Base-by-base conservation (phyloP, 371 early-diverging fungal genomes). In the Syncephalastrum sp. region DNA sequence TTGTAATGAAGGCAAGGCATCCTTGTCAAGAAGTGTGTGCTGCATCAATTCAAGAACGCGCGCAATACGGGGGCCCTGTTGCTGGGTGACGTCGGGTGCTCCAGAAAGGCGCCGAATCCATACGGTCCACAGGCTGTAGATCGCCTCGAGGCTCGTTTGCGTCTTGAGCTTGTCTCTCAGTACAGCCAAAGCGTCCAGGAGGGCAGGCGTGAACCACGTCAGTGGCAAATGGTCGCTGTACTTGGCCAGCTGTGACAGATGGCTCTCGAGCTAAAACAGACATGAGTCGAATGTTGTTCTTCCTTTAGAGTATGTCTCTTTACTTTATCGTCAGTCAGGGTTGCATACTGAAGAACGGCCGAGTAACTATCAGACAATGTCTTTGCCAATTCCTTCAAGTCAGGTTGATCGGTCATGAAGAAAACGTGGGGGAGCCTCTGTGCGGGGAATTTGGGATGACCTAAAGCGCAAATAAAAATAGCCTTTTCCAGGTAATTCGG, bases 151-250 rank as follows among this genome's bases (percentile, higher is more conserved):
- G 3, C 29, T 54, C 15, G 47, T 23, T 21, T 33, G 19, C 15
- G 53, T 42, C 21, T 47, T 16, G 4, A 14, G 25, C 21, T 50
- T 38, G 4, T 54, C 59, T 4, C 61, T 56, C 6, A 77, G 41
- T 14, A 27, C 17, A 8, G 69, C 19, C 1, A 71, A 45, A 3
- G 62, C 47, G 25, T 65, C 61, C 3, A 76, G 6, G 13, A 79
- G 59, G 2, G 62, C 51, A 1, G 60, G 42, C 0, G 77, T 74
- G 25, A 76, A 79, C 80, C 80, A 79, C 14, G 77, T 63, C 17
- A 70, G 44, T 4, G 80, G 80, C 4, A 79, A 54, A 47, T 79
- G 72, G 12, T 72, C 61, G 53, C 69, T 70, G 46, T 79, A 70
- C 23, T 63, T 64, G 17, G 73, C 46, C 13, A 78, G 59, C 16